Evolutionary conservation across 73 alveolate genomes (phyloP).

Genomic region (Paramecium biaurelia): DNA sequence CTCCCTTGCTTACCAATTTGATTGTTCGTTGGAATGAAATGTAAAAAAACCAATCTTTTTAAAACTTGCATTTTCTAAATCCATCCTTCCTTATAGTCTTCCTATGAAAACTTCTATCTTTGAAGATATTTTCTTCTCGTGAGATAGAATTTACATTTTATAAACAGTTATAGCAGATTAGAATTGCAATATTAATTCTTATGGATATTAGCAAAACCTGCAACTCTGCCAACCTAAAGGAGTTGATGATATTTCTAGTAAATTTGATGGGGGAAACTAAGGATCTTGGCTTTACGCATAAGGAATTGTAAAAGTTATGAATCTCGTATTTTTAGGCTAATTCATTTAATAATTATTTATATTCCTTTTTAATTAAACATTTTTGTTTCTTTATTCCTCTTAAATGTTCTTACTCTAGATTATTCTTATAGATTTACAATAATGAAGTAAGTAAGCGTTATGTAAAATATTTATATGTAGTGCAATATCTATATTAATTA

Average conservation of each 20-base stretch:
- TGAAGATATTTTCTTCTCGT: constrained; percentile 64
- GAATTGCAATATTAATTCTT: constrained; percentile 64
- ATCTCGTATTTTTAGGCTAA: neutral
- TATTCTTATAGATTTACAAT: too few species aligned
- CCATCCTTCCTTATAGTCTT: constrained; percentile 3
- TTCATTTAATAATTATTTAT: neutral
- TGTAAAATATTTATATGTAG: neutral
- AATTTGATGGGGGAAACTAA: constrained; percentile 12
- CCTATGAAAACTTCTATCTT: constrained; percentile 61
- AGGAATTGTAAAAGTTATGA: neutral
- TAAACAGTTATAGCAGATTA: constrained; percentile 55
- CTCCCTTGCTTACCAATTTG: constrained; percentile 66
- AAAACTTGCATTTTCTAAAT: constrained; percentile 36
- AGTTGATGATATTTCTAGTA: neutral
- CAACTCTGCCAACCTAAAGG: constrained; percentile 66
- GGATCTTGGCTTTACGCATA: neutral
- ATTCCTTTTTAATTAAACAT: neutral
- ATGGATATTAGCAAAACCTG: constrained; percentile 69
- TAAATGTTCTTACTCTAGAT: neutral
- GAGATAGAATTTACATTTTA: constrained; percentile 58
- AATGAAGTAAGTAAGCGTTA: too few species aligned
- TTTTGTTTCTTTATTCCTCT: neutral
- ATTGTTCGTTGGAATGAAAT: constrained; percentile 57
- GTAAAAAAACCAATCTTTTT: constrained; percentile 63
- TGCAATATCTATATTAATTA: too few species aligned